Evolutionary conservation across 257 asterid species (phyloP).

Genomic region (Ligustrum vulgare): DNA sequence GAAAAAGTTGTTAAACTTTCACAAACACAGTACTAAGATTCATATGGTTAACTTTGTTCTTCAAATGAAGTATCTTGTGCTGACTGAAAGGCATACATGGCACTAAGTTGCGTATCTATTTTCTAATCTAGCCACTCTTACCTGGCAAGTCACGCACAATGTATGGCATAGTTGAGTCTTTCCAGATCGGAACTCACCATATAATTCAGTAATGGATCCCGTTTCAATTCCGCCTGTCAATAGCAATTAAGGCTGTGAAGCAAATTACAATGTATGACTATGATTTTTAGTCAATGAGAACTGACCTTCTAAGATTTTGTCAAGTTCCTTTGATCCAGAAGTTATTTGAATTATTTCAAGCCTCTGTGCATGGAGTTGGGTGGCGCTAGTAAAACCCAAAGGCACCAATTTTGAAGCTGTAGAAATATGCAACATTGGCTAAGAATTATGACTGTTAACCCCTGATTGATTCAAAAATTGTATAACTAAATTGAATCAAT

Average conservation of each 20-base stretch:
- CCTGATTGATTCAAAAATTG: neutral
- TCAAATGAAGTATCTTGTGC: neutral
- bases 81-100: neutral
- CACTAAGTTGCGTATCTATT: neutral
- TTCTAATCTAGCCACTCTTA: constrained; percentile 31
- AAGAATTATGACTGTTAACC: constrained; percentile 3
- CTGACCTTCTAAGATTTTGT: constrained; percentile 83
- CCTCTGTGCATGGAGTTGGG: constrained; percentile 88
- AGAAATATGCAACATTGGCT: constrained; percentile 18
- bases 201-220: constrained; percentile 87
- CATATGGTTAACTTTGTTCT: neutral
- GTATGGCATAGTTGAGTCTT: constrained; percentile 98
- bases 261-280: constrained; percentile 3
- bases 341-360: constrained; percentile 93
- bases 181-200: constrained; percentile 93
- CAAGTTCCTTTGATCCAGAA: constrained; percentile 95
- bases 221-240: constrained; percentile 90
- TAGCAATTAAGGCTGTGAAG: neutral
- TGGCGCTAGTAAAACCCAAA: constrained; percentile 92
- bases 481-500: neutral
- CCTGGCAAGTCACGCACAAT: constrained; percentile 93
- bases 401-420: constrained; percentile 98
- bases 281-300: neutral
- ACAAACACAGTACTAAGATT: neutral
- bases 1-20: neutral